Conservation (phyloP, 139 green algal genomes). For the Chlamydomonas eustigma region DNA sequence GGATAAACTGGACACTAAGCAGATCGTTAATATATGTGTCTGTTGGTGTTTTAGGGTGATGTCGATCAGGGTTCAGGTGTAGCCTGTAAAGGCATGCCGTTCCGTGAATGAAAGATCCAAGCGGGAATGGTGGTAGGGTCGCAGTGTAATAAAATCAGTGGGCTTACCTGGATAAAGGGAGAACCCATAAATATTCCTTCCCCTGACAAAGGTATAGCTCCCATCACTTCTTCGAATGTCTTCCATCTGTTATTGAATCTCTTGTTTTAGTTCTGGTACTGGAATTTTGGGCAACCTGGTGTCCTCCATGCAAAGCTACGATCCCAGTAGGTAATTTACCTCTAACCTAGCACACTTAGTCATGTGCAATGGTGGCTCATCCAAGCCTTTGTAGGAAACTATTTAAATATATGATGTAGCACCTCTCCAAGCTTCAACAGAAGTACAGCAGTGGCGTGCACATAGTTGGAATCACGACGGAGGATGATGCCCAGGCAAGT, state of each 20-base stretch:
- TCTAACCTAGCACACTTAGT: too few relatives aligned
- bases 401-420: too few relatives aligned
- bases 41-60: background rate
- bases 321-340: constrained; percentile 29
- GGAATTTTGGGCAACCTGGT: constrained; percentile 40
- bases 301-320: constrained; percentile 21
- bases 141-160: background rate
- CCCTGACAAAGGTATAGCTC: background rate
- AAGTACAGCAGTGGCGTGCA: constrained; percentile 26
- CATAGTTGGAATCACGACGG: constrained; percentile 25
- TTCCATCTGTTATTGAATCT: background rate
- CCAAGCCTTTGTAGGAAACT: too few relatives aligned
- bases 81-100: background rate
- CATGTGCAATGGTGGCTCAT: too few relatives aligned
- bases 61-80: background rate
- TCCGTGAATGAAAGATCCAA: background rate
- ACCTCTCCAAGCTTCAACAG: constrained; percentile 28
- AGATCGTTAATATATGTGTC: background rate
- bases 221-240: background rate
- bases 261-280: constrained; percentile 17
- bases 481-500: constrained; percentile 15
- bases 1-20: background rate
- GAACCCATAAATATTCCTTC: background rate
- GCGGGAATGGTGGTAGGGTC: background rate
- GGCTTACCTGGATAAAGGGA: constrained; percentile 14